phyloP scores from a whole-genome alignment of 139 green algal species.

The Coelastrella sp. region DNA sequence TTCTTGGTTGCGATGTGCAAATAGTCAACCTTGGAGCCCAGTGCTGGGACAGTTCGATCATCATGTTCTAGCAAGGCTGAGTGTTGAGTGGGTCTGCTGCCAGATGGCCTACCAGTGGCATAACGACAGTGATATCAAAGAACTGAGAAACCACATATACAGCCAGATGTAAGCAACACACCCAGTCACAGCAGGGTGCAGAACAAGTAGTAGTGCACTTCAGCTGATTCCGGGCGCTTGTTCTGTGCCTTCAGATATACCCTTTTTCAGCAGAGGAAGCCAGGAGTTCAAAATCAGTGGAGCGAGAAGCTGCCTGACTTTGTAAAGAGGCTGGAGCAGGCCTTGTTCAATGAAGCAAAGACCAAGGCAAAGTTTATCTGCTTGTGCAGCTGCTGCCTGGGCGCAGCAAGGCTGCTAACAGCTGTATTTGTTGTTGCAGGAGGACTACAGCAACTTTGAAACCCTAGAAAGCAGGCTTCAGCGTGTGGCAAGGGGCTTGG shows the following conservation, averaged over 20 bases:
- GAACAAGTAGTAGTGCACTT: not conserved
- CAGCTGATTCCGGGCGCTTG: conserved; percentile 8
- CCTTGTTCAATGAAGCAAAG: conserved; percentile 80
- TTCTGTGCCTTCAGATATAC: conserved; percentile 25
- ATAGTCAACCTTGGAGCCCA: not conserved
- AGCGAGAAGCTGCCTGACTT: conserved; percentile 89
- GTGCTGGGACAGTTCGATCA: not conserved
- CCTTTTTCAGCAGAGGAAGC: conserved; percentile 36
- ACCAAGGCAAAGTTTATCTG: conserved; percentile 53
- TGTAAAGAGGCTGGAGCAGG: conserved; percentile 85
- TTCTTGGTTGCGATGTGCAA: too few relatives aligned
- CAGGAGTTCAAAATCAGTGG: conserved; percentile 45
- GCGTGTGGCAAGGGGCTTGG: conserved; percentile 79
- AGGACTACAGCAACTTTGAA: conserved; percentile 84
- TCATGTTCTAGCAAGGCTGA: not conserved
- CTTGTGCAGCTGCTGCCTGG: not conserved
- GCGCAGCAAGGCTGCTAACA: not conserved
- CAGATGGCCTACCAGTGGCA: conserved; percentile 21
- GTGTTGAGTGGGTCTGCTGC: not conserved
- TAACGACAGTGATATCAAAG: conserved; percentile 22
- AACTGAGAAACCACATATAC: conserved; percentile 26
- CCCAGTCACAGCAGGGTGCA: not conserved
- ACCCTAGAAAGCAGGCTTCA: conserved; percentile 92
- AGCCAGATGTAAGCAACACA: conserved; percentile 30
- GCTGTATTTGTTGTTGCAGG: conserved; percentile 61